Evolutionary conservation across 2,329 filamentous ascomycete genomes (phyloP).

Genomic region (Alternaria conjuncta): DNA sequence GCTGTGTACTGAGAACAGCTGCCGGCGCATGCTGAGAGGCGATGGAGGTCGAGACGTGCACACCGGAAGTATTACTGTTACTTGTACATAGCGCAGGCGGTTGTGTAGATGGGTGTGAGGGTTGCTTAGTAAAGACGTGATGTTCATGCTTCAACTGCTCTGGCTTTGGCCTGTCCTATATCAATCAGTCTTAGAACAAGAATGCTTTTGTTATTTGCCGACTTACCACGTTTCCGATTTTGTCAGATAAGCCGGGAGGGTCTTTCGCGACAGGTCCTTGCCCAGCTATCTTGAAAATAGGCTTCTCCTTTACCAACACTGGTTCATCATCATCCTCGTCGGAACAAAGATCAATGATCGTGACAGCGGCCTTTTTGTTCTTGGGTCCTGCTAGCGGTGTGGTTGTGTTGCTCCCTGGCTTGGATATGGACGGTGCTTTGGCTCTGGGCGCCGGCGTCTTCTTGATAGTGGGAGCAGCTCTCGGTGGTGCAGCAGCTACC

Average conservation of each 20-base stretch:
- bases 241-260: not conserved
- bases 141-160: not conserved
- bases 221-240: not conserved
- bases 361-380: not conserved
- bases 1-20: not conserved
- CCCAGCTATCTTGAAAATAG: not conserved
- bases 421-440: not conserved
- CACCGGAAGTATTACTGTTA: not conserved
- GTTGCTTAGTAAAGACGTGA: not conserved
- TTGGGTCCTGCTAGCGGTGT: not conserved
- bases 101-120: not conserved
- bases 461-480: not conserved
- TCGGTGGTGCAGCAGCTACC: not conserved
- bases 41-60: not conserved
- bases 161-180: not conserved
- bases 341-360: conserved; percentile 14
- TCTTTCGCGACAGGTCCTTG: not conserved
- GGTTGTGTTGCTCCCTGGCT: not conserved
- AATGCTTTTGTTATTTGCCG: not conserved
- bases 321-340: conserved; percentile 13
- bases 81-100: not conserved
- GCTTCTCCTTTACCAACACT: not conserved
- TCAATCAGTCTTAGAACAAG: not conserved
- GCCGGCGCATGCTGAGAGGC: not conserved
- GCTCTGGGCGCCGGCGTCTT: not conserved